These are phyloP conservation scores for Solanum pennellii DNA, from an alignment of 257 asterid genomes.

Conservation along the genomic window DNA sequence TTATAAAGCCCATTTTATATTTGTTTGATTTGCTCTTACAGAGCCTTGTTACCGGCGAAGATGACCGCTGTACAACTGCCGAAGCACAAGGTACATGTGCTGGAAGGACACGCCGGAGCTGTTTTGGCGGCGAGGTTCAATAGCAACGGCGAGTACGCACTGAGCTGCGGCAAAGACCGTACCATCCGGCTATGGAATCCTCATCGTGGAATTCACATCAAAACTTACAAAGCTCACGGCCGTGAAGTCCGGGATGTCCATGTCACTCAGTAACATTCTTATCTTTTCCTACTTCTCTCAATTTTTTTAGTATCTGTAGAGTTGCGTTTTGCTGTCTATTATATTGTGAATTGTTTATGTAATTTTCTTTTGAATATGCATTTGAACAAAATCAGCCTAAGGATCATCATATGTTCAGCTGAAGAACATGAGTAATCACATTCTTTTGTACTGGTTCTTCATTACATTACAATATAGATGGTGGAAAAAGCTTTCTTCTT, in stretches of 20 bases:
- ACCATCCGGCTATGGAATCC: constrained; percentile 96
- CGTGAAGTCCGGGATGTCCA: constrained; percentile 96
- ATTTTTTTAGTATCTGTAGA: not conserved
- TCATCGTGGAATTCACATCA: constrained; percentile 83
- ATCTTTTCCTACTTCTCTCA: not conserved
- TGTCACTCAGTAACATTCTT: constrained; percentile 40
- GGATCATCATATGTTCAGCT: not conserved
- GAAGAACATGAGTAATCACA: not conserved
- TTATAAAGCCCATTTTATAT: not conserved
- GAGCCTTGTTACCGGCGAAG: not conserved
- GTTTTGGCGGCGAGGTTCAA: constrained; percentile 93
- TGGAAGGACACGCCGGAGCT: constrained; percentile 92
- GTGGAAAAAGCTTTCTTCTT: not conserved
- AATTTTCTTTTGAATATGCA: not conserved
- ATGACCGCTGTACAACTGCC: constrained; percentile 48
- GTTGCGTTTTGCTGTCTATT: not conserved
- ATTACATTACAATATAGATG: not conserved
- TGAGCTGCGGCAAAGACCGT: constrained; percentile 96
- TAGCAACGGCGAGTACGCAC: constrained; percentile 75
- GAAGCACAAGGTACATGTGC: constrained; percentile 52
- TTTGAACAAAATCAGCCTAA: not conserved
- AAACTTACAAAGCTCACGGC: constrained; percentile 91
- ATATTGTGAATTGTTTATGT: not conserved
- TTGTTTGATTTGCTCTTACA: not conserved
- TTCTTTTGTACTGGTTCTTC: not conserved